These are phyloP conservation scores for Lepidopterella palustris DNA, from an alignment of 495 filamentous ascomycete species.

Conservation along the genomic window DNA sequence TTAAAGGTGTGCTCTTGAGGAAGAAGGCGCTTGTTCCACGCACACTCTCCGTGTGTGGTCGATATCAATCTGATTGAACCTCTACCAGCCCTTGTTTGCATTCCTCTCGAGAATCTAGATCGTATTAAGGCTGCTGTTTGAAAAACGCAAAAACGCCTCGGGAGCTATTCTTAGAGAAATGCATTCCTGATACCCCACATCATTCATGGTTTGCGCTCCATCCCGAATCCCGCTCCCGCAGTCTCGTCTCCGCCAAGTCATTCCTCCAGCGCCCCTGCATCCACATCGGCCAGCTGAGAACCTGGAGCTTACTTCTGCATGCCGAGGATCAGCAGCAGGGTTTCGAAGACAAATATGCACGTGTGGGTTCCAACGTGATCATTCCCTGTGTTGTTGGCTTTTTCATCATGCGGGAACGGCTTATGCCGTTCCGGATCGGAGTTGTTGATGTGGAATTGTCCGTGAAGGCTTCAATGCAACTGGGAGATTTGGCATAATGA, in stretches of 20 bases:
- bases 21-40: constrained; percentile 53
- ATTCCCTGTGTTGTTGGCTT: constrained; percentile 52
- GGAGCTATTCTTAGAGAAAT: neutral
- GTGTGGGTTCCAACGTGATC: constrained; percentile 34
- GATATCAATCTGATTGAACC: constrained; percentile 52
- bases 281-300: constrained; percentile 64
- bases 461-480: too few species aligned
- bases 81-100: constrained; percentile 47
- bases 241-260: constrained; percentile 56
- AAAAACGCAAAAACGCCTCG: neutral
- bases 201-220: constrained; percentile 57
- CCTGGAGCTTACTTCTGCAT: constrained; percentile 56
- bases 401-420: too few species aligned
- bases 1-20: constrained; percentile 50
- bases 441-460: too few species aligned
- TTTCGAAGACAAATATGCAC: neutral
- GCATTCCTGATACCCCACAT: constrained; percentile 46
- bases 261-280: constrained; percentile 49
- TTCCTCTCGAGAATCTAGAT: constrained; percentile 58
- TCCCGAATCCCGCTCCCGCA: constrained; percentile 52
- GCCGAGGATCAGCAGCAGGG: constrained; percentile 4
- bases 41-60: constrained; percentile 58
- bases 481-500: too few species aligned
- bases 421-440: too few species aligned
- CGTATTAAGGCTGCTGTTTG: constrained; percentile 54